phyloP scores from a whole-genome alignment of 768 basidiomycete species.

The Mycena amicta region DNA sequence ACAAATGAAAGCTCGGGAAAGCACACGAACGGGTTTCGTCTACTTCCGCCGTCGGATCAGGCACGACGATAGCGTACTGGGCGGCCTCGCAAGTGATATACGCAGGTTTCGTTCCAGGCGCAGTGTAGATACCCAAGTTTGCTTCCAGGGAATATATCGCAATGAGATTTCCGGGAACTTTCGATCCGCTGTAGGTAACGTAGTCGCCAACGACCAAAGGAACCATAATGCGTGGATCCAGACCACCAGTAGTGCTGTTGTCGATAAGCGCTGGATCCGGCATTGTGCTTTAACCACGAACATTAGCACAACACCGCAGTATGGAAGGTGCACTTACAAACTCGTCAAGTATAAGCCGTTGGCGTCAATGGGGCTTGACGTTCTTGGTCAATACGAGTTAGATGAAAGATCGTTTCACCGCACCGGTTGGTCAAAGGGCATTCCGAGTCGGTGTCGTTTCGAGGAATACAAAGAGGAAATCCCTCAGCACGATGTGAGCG shows the following conservation, averaged over 20 bases:
- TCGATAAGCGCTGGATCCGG: constrained; percentile 12
- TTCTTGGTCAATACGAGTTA: background rate
- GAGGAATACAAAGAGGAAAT: constrained; percentile 18
- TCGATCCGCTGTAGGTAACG: constrained; percentile 24
- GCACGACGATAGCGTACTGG: background rate
- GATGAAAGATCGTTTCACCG: no score
- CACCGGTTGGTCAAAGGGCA: constrained; percentile 4
- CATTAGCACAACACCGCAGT: background rate
- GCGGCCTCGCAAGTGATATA: constrained; percentile 20
- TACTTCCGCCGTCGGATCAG: background rate
- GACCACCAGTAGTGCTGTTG: background rate
- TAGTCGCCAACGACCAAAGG: constrained; percentile 16
- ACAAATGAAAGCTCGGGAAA: background rate
- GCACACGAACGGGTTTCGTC: constrained; percentile 1
- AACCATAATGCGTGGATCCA: background rate
- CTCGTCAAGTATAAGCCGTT: background rate
- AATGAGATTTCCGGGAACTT: constrained; percentile 17
- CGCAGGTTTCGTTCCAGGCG: constrained; percentile 22
- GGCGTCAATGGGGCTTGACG: background rate
- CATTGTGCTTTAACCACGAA: background rate
- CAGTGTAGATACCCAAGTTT: constrained; percentile 23
- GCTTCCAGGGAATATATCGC: constrained; percentile 23
- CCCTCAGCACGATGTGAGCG: constrained; percentile 5
- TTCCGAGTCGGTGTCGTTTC: constrained; percentile 6
- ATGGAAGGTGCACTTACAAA: background rate